phyloP scores from a whole-genome alignment of 2,329 filamentous ascomycete genomes.

The Fusarium gaditjirri region DNA sequence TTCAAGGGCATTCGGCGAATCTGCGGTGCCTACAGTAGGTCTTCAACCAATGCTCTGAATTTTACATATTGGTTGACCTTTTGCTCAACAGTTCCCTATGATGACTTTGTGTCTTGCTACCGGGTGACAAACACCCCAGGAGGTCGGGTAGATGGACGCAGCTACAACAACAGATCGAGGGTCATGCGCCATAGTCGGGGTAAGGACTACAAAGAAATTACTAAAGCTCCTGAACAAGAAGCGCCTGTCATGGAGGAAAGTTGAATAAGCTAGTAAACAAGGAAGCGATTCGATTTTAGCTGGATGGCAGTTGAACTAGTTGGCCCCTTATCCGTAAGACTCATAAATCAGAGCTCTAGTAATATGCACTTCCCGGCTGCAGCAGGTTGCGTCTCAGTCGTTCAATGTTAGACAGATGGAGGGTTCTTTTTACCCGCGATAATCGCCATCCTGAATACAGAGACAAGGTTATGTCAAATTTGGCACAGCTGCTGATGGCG shows the following conservation, averaged over 20 bases:
- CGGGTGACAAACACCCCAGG: slow-evolving; percentile 73
- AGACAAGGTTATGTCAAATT: not conserved
- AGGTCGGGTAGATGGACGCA: slow-evolving; percentile 55
- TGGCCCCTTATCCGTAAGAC: not conserved
- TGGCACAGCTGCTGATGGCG: slow-evolving; percentile 8
- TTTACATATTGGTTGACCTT: slow-evolving; percentile 5
- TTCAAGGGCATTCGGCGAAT: slow-evolving; percentile 89
- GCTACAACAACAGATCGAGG: slow-evolving; percentile 44
- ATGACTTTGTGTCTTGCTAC: slow-evolving; percentile 83
- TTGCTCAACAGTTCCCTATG: slow-evolving; percentile 70
- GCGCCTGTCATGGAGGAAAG: not conserved
- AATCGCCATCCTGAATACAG: slow-evolving; percentile 15
- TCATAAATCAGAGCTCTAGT: not conserved
- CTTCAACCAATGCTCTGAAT: not conserved
- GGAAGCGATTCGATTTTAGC: not conserved
- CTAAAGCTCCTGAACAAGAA: not conserved
- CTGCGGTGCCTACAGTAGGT: slow-evolving; percentile 90
- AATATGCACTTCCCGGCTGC: not conserved
- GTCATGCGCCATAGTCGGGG: not conserved
- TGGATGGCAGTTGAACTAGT: not conserved
- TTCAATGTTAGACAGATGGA: not conserved
- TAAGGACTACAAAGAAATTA: not conserved
- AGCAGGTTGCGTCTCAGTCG: not conserved
- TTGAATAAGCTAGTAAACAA: not conserved
- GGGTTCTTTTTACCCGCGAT: slow-evolving; percentile 1